phyloP scores from a whole-genome alignment of 106 monocot species.

The Amphibolis antarctica region DNA sequence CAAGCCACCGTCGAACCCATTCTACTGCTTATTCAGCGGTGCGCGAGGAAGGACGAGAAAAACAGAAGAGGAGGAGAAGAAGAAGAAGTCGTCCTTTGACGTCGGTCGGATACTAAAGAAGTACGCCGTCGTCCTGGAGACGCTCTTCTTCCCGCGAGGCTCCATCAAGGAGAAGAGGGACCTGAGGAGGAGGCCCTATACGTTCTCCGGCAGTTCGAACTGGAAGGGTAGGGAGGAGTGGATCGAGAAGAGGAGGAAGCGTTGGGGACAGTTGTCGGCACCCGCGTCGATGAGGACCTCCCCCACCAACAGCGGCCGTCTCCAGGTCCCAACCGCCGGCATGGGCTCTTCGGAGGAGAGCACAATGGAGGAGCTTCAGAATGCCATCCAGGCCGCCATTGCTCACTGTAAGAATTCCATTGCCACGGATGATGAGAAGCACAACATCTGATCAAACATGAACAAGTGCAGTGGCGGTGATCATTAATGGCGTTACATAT shows the following conservation, averaged over 20 bases:
- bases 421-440: conserved; percentile 14
- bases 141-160: conserved; percentile 15
- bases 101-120: conserved; percentile 37
- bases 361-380: conserved; percentile 95
- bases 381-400: conserved; percentile 82
- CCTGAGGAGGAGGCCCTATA: conserved; percentile 32
- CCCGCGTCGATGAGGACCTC: conserved; percentile 68
- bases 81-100: conserved; percentile 11
- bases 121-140: conserved; percentile 31
- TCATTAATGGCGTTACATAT: no score
- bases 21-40: conserved; percentile 22
- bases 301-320: conserved; percentile 66
- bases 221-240: conserved; percentile 14
- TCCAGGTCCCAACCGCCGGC: conserved; percentile 22
- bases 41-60: conserved; percentile 23
- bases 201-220: conserved; percentile 42
- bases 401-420: conserved; percentile 83
- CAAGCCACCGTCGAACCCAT: conserved; percentile 7
- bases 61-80: conserved; percentile 10
- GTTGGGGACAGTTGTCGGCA: conserved; percentile 41
- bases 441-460: conserved; percentile 1
- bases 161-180: conserved; percentile 21
- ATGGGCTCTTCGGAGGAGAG: conserved; percentile 49
- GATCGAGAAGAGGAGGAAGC: conserved; percentile 19
- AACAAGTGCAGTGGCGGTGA: not conserved